phyloP scores from a whole-genome alignment of 225 moss, liverwort and hornwort species.

The Marchantia paleacea region DNA sequence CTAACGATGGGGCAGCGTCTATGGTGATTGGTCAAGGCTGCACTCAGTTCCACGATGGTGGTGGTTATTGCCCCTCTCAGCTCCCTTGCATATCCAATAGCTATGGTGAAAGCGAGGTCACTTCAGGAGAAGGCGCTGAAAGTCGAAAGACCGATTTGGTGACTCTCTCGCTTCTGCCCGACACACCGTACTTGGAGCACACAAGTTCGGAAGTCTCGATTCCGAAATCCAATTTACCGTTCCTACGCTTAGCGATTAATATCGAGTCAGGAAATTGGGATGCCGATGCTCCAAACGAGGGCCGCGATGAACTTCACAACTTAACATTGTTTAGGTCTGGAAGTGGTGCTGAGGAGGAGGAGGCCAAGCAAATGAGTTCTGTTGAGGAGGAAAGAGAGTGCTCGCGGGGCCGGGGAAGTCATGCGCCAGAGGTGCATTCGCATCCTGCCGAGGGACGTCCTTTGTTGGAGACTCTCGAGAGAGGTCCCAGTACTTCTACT shows the following conservation, averaged over 20 bases:
- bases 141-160: conserved; percentile 54
- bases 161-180: conserved; percentile 72
- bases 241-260: conserved; percentile 27
- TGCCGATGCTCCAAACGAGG: conserved; percentile 15
- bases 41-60: conserved; percentile 19
- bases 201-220: conserved; percentile 14
- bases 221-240: conserved; percentile 22
- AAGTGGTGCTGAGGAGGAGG: conserved; percentile 7
- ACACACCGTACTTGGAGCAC: conserved; percentile 50
- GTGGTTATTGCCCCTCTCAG: conserved; percentile 23
- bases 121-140: conserved; percentile 51
- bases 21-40: conserved; percentile 17
- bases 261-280: conserved; percentile 29
- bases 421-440: conserved; percentile 14
- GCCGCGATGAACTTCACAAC: conserved; percentile 21
- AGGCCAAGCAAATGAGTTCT: conserved; percentile 1
- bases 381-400: conserved; percentile 10
- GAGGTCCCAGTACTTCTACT: not conserved
- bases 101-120: conserved; percentile 66
- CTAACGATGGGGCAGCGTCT: not conserved
- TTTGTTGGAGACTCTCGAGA: conserved; percentile 9
- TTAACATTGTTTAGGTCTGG: conserved; percentile 13
- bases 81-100: conserved; percentile 34
- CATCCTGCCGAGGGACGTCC: not conserved
- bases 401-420: conserved; percentile 15